Base-by-base conservation (phyloP, 208 protist genomes). In the Acanthamoeba lenticulata region DNA sequence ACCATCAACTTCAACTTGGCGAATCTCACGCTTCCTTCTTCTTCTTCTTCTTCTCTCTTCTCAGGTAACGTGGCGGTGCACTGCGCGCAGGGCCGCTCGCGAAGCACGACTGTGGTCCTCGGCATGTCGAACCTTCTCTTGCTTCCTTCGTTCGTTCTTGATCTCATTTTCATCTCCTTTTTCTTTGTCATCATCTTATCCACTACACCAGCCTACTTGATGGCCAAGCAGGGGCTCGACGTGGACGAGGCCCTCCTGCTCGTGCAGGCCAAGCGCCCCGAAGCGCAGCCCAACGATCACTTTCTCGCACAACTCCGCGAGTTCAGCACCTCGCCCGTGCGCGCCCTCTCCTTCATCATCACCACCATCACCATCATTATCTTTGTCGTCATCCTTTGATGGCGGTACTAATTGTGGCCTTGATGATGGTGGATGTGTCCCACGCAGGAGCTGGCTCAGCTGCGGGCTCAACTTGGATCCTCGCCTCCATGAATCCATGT, bases 11-110 rank as follows among this genome's bases (percentile, higher is more conserved):
- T 24, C 32, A 72, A 52, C 45, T 19, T 52, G 9, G 45, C 45
- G 9, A 5, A 52, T 19, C 45, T 15, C 45, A 52, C 45, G 45
- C 45, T 15, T n/a, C n/a, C n/a, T n/a, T n/a, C n/a, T n/a, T n/a
- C n/a, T n/a, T n/a, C n/a, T n/a, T n/a, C n/a, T n/a, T 62, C 24
- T 62, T 24, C 24, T 62, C 19, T 15, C 55, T 62, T 15, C 32
- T n/a, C 60, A 69, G 60, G 69, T 19, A 79, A 79, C 36, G 69
- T 79, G 38, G 69, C 27, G 69, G 69, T 79, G 7, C 69, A 79
- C 79, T 62, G 79, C 21, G 79, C 79, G 3, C 79, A 88, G 47
- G 79, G 79, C 79, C 52, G 34, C 42, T 88, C 79, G 0, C 79
- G 79, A 5, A 62, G 45, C 42, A 21, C 45, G 17, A 88, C 79